Conservation (phyloP, 2,329 filamentous ascomycete genomes). For the Paecilomyces sp. region DNA sequence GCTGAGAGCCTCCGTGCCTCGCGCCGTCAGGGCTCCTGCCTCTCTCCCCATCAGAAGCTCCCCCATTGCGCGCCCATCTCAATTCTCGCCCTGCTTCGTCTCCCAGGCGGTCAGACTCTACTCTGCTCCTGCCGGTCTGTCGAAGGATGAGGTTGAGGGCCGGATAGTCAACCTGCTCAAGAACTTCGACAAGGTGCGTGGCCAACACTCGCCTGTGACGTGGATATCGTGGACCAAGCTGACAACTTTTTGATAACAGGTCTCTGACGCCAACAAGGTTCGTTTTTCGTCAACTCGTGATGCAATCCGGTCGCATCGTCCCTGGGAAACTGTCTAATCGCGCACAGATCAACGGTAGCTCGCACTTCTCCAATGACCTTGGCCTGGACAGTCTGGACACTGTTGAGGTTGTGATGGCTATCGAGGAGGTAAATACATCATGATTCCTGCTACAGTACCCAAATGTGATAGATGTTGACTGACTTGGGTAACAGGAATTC, state of each 20-base stretch:
- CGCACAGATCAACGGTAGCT: conserved; percentile 65
- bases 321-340: conserved; percentile 12
- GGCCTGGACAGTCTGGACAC: conserved; percentile 96
- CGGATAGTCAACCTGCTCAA: conserved; percentile 87
- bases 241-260: conserved; percentile 13
- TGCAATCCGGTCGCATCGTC: neutral
- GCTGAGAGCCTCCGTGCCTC: conserved; percentile 51
- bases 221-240: conserved; percentile 42
- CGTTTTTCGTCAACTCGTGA: neutral
- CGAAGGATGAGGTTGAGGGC: conserved; percentile 78
- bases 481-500: conserved; percentile 50
- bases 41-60: conserved; percentile 53
- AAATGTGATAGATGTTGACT: conserved; percentile 7
- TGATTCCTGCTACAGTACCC: conserved; percentile 8
- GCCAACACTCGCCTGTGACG: neutral
- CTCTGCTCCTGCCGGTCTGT: conserved; percentile 70
- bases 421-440: conserved; percentile 70
- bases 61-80: conserved; percentile 55
- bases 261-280: conserved; percentile 34
- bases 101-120: conserved; percentile 74
- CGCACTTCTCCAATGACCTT: conserved; percentile 96
- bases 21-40: conserved; percentile 49
- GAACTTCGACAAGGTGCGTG: conserved; percentile 90
- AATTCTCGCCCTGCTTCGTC: conserved; percentile 55
- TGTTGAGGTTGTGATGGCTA: conserved; percentile 99